Evolutionary conservation across 192 early-diverging fungal species (phyloP), one percentile per base, ranked within the genome.

Genomic region (Umbelopsis sp.): DNA sequence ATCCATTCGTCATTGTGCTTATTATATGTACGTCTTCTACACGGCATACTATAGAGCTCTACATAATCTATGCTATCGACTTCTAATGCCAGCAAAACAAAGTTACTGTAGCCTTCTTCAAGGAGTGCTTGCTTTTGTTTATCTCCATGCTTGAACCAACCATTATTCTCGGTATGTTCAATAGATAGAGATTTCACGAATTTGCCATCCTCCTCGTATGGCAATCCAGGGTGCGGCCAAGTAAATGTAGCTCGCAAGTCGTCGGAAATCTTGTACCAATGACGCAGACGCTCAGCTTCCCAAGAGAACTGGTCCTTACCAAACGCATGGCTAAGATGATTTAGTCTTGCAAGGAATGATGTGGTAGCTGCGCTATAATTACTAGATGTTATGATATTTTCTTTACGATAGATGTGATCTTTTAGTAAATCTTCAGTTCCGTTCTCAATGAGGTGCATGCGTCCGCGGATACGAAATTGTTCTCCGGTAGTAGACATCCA

Each of bases 391-490:
- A 8, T 14, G 5, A 31, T 62, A 12, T 14, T 31, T 34, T 62
- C 29, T 17, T 62, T 62, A 9, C 29, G 56, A 20, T 29, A 29
- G 29, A 62, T 62, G 14, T 62, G 56, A 26, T 62, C 56, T n/a
- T 62, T 62, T 11, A 62, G 17, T 0, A 34, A 2, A 20, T 36
- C 56, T 34, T 20, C 31, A 22, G 22, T 56, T 24, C 24, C 49
- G 25, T 66, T 21, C 8, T 53, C 70, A 65, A 73, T 36, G 2
- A 72, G 31, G 43, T 72, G 50, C 44, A 80, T 41, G 14, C 45
- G 65, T 20, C 81, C 81, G 0, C 45, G 31, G 14, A 82, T 29
- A 31, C 81, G 81, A 74, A 75, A 80, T 52, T 82, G 81, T 16
- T 82, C 81, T 22, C 25, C 45, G 0, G 81, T 80, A 29, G 50